phyloP scores from a whole-genome alignment of 2,329 filamentous ascomycete species.

The Verticillium nonalfalfae region DNA sequence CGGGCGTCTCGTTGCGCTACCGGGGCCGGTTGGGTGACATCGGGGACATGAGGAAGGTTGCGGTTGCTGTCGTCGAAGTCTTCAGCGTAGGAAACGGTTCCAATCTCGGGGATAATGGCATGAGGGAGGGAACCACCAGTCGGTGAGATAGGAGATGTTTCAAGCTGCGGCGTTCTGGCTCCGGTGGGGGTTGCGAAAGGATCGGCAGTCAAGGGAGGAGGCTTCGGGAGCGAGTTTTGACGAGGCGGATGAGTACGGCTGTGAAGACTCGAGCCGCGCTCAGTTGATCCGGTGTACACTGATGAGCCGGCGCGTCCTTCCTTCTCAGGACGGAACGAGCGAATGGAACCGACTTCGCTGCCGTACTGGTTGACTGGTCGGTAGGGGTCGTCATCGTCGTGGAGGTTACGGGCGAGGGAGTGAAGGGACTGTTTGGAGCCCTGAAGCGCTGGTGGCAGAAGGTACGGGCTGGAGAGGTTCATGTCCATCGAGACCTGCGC shows the following conservation, averaged over 20 bases:
- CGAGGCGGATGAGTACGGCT: conserved; percentile 24
- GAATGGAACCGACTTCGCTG: conserved; percentile 50
- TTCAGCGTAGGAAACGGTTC: conserved; percentile 26
- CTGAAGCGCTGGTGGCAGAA: conserved; percentile 79
- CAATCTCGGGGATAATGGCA: conserved; percentile 31
- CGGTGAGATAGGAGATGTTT: conserved; percentile 10
- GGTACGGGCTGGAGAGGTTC: conserved; percentile 76
- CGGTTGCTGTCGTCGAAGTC: conserved; percentile 8
- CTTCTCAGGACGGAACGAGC: conserved; percentile 38
- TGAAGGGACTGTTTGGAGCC: conserved; percentile 80
- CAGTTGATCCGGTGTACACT: conserved; percentile 35
- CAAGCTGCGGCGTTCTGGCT: conserved; percentile 7
- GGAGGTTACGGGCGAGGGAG: conserved; percentile 72
- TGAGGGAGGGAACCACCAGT: conserved; percentile 11
- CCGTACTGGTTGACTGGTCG: conserved; percentile 53
- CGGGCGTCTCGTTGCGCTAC: conserved; percentile 18
- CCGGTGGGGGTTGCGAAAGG: conserved; percentile 26
- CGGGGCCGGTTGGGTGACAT: conserved; percentile 29
- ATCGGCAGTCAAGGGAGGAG: conserved; percentile 23
- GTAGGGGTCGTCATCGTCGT: conserved; percentile 79
- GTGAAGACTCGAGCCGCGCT: conserved; percentile 20
- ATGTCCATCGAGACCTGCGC: conserved; percentile 65
- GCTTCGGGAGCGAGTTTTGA: conserved; percentile 37
- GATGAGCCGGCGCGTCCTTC: conserved; percentile 30
- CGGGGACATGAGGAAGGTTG: conserved; percentile 19